Evolutionary conservation across 768 basidiomycete species (phyloP), one percentile per base, ranked within the genome.

Genomic region (Leccinum incarnatum): DNA sequence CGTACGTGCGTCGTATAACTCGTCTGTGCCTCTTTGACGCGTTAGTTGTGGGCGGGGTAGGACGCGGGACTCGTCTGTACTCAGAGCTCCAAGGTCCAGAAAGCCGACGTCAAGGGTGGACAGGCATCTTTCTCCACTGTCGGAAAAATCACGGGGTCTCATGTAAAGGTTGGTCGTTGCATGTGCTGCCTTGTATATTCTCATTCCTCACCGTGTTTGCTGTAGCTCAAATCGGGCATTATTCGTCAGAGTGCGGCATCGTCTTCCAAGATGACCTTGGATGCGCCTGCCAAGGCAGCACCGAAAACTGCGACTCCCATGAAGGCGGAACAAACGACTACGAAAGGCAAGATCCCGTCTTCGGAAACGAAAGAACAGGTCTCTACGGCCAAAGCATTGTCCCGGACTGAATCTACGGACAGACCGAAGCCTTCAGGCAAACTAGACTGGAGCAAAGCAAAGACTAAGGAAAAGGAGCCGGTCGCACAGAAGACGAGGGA

Each of bases 361-460:
- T 69, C 67, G 4, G 70, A 67, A 32, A 58, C 59, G 34, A 71
- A 74, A 49, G 65, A 65, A 27, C 65, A 65, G 17, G 58, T 59
- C 25, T 63, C 67, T 46, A 65, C 72, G 30, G 67, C 65, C 69
- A 72, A 62, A 9, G 7, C 49, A 57, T 8, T 68, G 32, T 45
- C 55, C 8, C 63, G 60, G 42, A 48, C 36, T 4, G 72, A 70
- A 42, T 30, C 58, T 8, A 72, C 57, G 47, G 69, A 67, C 65
- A 76, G 66, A 51, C 62, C 73, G 0, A 76, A 72, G 52, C 59
- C 68, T 29, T 69, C 78, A 2, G 85, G 84, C 5, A 84, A 82
- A 65, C 76, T 87, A 6, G 82, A 87, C 62, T 88, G 84, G 78
- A 82, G 83, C 69, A 85, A 81, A 62, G 80, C 81, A 27, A 82